Percentiles rank a stretch among this genome's conserved stretches.
Conservation (phyloP, 768 basidiomycete species). For the Phylloporus sp. region DNA sequence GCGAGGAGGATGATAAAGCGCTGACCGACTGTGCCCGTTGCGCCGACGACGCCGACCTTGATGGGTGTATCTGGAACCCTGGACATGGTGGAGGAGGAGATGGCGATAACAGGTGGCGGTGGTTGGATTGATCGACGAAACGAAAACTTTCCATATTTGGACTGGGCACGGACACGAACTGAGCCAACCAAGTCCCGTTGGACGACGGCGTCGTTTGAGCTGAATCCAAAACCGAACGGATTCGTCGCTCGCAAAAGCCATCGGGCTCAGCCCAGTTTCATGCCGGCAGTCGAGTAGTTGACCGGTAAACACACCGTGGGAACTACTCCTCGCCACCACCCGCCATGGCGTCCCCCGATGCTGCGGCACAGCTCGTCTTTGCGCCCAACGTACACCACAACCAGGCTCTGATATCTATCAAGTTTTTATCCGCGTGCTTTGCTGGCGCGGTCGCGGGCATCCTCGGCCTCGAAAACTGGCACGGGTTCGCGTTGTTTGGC, state of each 20-base stretch:
- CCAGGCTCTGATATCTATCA: constrained; percentile 57
- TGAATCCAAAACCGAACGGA: no score
- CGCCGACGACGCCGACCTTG: constrained; percentile 77
- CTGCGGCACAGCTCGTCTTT: constrained; percentile 59
- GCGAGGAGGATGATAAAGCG: constrained; percentile 89
- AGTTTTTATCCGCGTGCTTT: constrained; percentile 81
- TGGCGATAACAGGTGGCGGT: constrained; percentile 2
- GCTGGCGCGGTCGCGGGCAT: constrained; percentile 86
- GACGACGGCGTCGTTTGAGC: background rate
- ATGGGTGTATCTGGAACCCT: constrained; percentile 22
- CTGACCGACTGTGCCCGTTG: constrained; percentile 94
- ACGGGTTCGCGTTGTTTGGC: constrained; percentile 78
- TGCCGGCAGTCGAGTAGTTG: background rate
- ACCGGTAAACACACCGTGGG: constrained; percentile 12
- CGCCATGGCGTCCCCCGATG: constrained; percentile 47
- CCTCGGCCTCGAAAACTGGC: constrained; percentile 81
- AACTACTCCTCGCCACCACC: background rate
- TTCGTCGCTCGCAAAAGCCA: no score
- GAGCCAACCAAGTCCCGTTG: background rate
- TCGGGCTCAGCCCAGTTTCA: background rate
- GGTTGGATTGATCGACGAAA: constrained; percentile 1
- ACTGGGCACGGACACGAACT: background rate
- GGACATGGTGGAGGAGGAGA: constrained; percentile 18
- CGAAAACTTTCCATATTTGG: background rate
- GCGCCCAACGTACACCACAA: constrained; percentile 65